These are phyloP conservation scores for Ogataea ganodermae DNA, from an alignment of 805 yeast species.

Conservation along the genomic window DNA sequence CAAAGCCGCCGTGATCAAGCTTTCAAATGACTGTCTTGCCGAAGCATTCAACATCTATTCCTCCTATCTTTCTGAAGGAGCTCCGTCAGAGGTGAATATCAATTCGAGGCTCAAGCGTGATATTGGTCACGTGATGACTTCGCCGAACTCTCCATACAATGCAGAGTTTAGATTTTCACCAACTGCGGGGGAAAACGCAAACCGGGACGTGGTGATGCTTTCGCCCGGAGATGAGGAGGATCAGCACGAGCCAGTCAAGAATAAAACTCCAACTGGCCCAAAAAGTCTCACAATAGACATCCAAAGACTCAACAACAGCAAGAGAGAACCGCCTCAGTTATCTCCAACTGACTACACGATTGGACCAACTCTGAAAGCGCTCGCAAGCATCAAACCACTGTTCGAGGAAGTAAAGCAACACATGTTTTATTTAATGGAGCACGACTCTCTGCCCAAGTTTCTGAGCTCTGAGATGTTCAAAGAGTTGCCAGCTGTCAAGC, in stretches of 20 bases:
- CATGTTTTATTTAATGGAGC: constrained; percentile 63
- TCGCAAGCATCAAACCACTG: constrained; percentile 43
- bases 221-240: neutral
- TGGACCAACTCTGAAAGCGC: constrained; percentile 36
- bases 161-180: neutral
- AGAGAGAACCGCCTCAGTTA: neutral
- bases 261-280: neutral
- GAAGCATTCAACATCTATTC: constrained; percentile 65
- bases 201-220: neutral
- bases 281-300: neutral
- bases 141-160: constrained; percentile 7
- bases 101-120: constrained; percentile 38
- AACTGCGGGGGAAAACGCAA: neutral
- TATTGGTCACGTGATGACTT: constrained; percentile 20
- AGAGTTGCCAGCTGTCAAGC: constrained; percentile 30
- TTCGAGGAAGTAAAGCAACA: constrained; percentile 51
- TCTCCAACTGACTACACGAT: constrained; percentile 40
- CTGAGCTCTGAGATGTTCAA: constrained; percentile 42
- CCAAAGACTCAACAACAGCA: neutral
- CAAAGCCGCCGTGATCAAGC: constrained; percentile 40
- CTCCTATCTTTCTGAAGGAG: constrained; percentile 61
- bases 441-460: constrained; percentile 75
- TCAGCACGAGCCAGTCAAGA: neutral
- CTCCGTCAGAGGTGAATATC: constrained; percentile 72
- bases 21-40: constrained; percentile 58